Conservation (phyloP, 1,284 basidiomycete genomes). For the Ganoderma lucidum region DNA sequence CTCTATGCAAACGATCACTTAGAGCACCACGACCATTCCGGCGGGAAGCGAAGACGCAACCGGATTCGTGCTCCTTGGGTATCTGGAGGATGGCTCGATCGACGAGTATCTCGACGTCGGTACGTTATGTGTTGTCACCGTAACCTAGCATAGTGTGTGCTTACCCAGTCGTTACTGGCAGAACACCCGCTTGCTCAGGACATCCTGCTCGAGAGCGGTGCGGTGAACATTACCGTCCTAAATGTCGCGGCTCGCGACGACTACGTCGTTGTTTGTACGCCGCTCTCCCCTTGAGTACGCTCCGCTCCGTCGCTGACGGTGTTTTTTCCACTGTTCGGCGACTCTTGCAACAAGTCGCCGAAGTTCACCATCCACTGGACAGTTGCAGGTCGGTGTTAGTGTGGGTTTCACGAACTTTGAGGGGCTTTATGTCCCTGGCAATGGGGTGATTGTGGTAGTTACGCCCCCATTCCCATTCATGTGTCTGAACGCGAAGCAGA, state of each 20-base stretch:
- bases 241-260: conserved; percentile 38
- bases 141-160: background rate
- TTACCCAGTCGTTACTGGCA: conserved; percentile 31
- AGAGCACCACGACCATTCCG: conserved; percentile 48
- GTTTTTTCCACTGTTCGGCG: conserved; percentile 42
- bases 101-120: conserved; percentile 51
- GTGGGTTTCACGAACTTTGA: background rate
- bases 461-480: background rate
- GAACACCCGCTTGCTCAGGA: conserved; percentile 46
- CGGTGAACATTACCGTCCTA: conserved; percentile 45
- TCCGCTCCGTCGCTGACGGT: background rate
- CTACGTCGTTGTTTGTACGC: conserved; percentile 52
- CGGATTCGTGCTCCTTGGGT: conserved; percentile 47
- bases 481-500: background rate
- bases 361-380: conserved; percentile 41
- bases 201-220: conserved; percentile 45
- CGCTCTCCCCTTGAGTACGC: background rate
- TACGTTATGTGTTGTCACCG: conserved; percentile 35
- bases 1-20: conserved; percentile 48
- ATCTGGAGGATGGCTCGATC: conserved; percentile 32
- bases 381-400: background rate
- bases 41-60: conserved; percentile 35
- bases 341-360: conserved; percentile 45
- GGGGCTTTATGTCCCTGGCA: too few relatives aligned
- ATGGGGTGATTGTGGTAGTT: background rate